Percentiles rank a stretch among this genome's conserved stretches.
These are phyloP conservation scores for Sporothrix phasma DNA, from an alignment of 2,329 filamentous ascomycete genomes.

Conservation along the genomic window DNA sequence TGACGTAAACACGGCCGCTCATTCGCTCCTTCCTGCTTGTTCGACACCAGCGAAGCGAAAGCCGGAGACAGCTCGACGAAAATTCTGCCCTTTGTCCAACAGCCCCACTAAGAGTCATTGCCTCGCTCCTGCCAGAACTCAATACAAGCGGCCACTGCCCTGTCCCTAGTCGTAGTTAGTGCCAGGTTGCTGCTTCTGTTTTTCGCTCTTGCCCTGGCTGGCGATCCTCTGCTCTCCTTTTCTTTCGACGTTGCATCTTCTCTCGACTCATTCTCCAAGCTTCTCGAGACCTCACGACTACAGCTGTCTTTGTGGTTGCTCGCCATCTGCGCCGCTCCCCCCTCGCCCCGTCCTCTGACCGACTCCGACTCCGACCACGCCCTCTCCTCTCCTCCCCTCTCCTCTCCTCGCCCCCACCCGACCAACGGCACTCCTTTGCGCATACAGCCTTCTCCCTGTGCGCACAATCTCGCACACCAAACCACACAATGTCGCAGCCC, in stretches of 20 bases:
- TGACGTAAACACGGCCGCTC: not conserved
- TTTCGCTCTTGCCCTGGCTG: not conserved
- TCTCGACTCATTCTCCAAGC: not conserved
- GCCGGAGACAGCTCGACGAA: not conserved
- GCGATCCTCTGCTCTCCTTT: not conserved
- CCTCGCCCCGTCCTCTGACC: not conserved
- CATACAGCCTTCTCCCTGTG: constrained; percentile 1
- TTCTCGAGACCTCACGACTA: constrained; percentile 29
- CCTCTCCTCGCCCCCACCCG: not conserved
- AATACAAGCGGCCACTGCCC: too few species aligned
- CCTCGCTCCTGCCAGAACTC: not conserved
- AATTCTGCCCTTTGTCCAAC: not conserved
- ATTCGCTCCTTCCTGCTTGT: not conserved
- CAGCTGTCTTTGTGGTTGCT: constrained; percentile 55
- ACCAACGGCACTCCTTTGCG: not conserved
- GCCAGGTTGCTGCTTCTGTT: not conserved
- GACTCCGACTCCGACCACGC: not conserved
- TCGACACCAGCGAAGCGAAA: constrained; percentile 2
- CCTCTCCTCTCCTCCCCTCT: not conserved
- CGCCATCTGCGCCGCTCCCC: not conserved
- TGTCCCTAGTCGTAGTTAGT: too few species aligned
- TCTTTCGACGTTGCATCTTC: not conserved
- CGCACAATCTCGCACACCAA: not conserved
- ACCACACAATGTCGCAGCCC: constrained; percentile 14
- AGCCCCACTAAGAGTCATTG: constrained; percentile 11